Base-by-base conservation (phyloP, 2,329 filamentous ascomycete species). In the Pyricularia grisea region DNA sequence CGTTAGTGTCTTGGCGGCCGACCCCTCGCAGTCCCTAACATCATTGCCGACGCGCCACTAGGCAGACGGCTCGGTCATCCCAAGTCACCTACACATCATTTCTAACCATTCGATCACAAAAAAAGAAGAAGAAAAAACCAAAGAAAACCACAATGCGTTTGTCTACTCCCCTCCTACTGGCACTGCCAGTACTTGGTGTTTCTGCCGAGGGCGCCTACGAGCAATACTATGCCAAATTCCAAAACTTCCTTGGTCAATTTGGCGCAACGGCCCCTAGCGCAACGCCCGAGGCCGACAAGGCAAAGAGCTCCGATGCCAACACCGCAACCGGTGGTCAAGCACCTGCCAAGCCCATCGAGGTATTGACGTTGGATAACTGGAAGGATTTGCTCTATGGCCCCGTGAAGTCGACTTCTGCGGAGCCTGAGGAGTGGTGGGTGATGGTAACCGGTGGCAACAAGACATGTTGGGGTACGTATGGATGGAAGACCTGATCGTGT, bases 341-440 rank as follows among this genome's bases (percentile, higher is more conserved):
- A 20, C 11, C 27, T 2, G 77, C 78, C 65, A 78, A 80, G 72
- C 82, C 84, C 66, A 80, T 90, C 71, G 80, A 86, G 76, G 77
- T 85, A 67, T 77, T 94, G 73, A 89, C 87, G 5, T 81, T 92
- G 69, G 81, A 88, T 72, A 90, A 90, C 83, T 92, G 91, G 90
- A 87, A 89, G 77, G 80, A 89, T 30, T 87, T 88, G 2, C 81
- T 94, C 70, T 88, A 87, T 75, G 81, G 81, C 67, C 85, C 87
- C 33, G 87, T 90, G 70, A 81, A 87, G 71, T 79, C 86, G 10
- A 86, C 79, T 31, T 84, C 85, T 71, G 85, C 86, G 12, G 84
- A 80, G 9, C 89, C 91, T 5, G 89, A 90, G 79, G 89, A 93
- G 79, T 93, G 90, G 90, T 89, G 91, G 83, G 81, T 94, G 71